Base-by-base conservation (phyloP, 441 rosid species). In the Gossypium lobatum region DNA sequence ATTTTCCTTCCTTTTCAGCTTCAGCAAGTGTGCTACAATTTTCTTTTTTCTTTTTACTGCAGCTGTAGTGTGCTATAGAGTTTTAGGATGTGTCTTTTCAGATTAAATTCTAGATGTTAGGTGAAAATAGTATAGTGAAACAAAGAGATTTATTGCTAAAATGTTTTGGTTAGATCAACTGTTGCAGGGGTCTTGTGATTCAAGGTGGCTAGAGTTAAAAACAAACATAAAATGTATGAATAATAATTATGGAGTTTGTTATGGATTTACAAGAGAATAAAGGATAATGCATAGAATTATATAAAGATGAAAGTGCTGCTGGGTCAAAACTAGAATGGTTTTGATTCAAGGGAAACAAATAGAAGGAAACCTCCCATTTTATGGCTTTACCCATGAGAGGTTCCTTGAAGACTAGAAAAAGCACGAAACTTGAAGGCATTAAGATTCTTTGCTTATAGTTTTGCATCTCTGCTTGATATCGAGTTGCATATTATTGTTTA, bases 231-330 rank as follows among this genome's bases (percentile, higher is more conserved):
- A 39, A 64, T 18, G 20, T 9, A 64, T 45, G 54, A 23, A 64
- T 6, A 52, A 64, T 20, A 64, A 64, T 64, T 64, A 2, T 42
- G 70, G 70, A 42, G 31, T 64, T 42, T 64, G 17, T 64, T 64
- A 64, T 42, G 69, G 53, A 64, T 42, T 64, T 64, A 10, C 8
- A 37, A 42, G 17, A 5, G 53, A 42, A 64, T 42, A 20, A 64
- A 64, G 26, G 54, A 64, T 42, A 42, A 28, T 11, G 70, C 31
- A 20, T 42, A 42, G 10, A 42, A 11, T 42, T 42, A 20, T 23
- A 18, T 28, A 42, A 37, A 64, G 54, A 42, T 64, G 70, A 13
- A 42, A 42, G 53, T 64, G 70, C 54, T 64, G 70, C 70, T 64
- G 10, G 70, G 31, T 10, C 21, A 2, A 17, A 64, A 20, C 54